These are phyloP conservation scores for Penicillium crystallinum DNA, from an alignment of 495 filamentous ascomycete species.

Conservation along the genomic window DNA sequence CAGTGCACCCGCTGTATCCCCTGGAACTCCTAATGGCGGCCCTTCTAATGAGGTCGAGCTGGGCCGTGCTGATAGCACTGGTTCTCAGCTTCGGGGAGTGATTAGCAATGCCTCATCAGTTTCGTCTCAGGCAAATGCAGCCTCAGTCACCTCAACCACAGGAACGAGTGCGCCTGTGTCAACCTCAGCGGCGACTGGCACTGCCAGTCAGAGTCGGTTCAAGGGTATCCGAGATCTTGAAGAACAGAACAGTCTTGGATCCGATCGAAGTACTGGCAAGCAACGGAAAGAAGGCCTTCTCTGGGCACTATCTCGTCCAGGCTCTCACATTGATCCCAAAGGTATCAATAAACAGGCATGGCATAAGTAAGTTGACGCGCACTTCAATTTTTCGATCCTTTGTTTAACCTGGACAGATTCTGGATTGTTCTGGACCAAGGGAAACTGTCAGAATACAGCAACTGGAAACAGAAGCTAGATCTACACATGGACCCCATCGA, in stretches of 20 bases:
- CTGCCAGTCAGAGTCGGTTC: slow-evolving; percentile 61
- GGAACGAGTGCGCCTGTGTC: slow-evolving; percentile 27
- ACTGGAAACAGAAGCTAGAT: slow-evolving; percentile 97
- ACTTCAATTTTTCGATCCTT: slow-evolving; percentile 5
- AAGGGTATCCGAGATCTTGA: slow-evolving; percentile 87
- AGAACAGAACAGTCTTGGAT: slow-evolving; percentile 58
- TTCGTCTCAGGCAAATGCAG: slow-evolving; percentile 41
- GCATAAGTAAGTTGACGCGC: slow-evolving; percentile 78
- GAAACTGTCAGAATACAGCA: slow-evolving; percentile 94
- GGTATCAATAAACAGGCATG: slow-evolving; percentile 94
- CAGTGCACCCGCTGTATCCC: slow-evolving; percentile 20
- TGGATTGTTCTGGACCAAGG: slow-evolving; percentile 98
- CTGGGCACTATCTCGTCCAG: slow-evolving; percentile 90
- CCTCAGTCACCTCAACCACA: slow-evolving; percentile 27
- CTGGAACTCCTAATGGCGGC: slow-evolving; percentile 32
- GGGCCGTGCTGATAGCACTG: slow-evolving; percentile 65
- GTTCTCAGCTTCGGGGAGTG: slow-evolving; percentile 55
- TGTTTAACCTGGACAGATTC: slow-evolving; percentile 53
- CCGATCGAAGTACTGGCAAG: slow-evolving; percentile 43
- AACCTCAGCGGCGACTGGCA: slow-evolving; percentile 30
- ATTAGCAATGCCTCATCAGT: slow-evolving; percentile 44
- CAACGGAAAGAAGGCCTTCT: slow-evolving; percentile 86
- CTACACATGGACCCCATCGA: slow-evolving; percentile 98
- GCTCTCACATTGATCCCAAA: slow-evolving; percentile 91
- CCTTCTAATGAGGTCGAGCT: slow-evolving; percentile 58